Base-by-base conservation (phyloP, 2,329 filamentous ascomycete genomes). In the Huntiella bhutanensis region DNA sequence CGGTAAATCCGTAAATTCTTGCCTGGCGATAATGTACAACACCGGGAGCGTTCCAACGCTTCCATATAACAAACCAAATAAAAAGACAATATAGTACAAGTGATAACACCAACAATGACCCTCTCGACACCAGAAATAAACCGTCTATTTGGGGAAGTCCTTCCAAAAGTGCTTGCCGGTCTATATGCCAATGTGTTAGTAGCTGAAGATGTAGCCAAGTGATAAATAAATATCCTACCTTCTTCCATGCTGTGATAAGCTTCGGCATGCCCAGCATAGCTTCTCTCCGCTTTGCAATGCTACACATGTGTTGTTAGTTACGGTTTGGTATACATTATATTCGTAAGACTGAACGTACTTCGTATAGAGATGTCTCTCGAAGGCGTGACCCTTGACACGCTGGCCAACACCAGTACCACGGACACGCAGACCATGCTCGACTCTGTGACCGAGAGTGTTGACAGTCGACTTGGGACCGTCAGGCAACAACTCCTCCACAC, bases 191-290 rank as follows among this genome's bases (percentile, higher is more conserved):
- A 38, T 13, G 34, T 45, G 45, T 45, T 47, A 50, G 45, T 33
- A 38, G n/a, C 5, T 8, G n/a, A 42, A 17, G 10, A 4, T 11
- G 19, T n/a, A 19, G 4, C 16, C 41, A 12, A 12, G 12, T 38
- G 34, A 41, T 47, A n/a, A 28, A 19, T 38, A 10, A 15, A 22
- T 19, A 22, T 37, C 76, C 60, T 67, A 91, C 83, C 75, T 82
- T 78, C 66, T 94, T 94, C 91, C 88, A 98, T 62, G 82, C 71
- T 62, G 81, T 75, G 60, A 98, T 83, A 67, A 96, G 74, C 57
- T 80, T 76, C 52, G 88, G 86, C 91, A 98, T 98, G 50, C 80
- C 78, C 67, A 92, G 63, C 84, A 96, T 95, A 50, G 91, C 91
- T 62, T 83, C 74, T 71, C 81, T 82, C 65, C 86, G 78, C 66